These are phyloP conservation scores for Pisolithus tinctorius DNA, from an alignment of 768 basidiomycete genomes.

Conservation along the genomic window DNA sequence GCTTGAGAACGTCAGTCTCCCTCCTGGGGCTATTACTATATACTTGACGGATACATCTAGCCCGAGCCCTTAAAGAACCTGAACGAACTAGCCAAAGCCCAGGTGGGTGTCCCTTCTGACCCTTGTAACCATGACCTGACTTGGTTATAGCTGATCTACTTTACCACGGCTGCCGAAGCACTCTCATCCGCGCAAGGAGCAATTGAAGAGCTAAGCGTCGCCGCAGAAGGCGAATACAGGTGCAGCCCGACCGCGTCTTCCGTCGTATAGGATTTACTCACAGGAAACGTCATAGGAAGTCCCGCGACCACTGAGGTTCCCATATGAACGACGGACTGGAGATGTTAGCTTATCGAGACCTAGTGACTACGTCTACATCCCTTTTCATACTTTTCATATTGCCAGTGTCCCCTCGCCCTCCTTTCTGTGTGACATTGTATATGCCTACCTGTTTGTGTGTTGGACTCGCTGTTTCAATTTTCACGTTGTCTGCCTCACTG, in stretches of 20 bases:
- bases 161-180: constrained; percentile 71
- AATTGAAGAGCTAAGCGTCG: constrained; percentile 87
- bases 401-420: neutral
- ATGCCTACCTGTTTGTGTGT: neutral
- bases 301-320: constrained; percentile 78
- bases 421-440: neutral
- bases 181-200: constrained; percentile 81
- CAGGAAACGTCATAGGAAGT: constrained; percentile 50
- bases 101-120: constrained; percentile 34
- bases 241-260: constrained; percentile 20
- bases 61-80: constrained; percentile 95
- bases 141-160: constrained; percentile 54
- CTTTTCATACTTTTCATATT: neutral
- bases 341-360: neutral
- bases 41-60: constrained; percentile 32
- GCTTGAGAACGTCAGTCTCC: constrained; percentile 77
- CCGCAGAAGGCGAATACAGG: constrained; percentile 95
- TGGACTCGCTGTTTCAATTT: neutral
- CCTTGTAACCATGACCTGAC: neutral
- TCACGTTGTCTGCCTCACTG: neutral
- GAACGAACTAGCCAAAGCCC: constrained; percentile 87
- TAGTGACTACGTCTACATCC: neutral
- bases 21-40: neutral
- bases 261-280: constrained; percentile 2
- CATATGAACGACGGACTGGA: neutral